These are phyloP conservation scores for Gracilaria domingensis DNA, from an alignment of 23 red algal genomes.

Conservation along the genomic window DNA sequence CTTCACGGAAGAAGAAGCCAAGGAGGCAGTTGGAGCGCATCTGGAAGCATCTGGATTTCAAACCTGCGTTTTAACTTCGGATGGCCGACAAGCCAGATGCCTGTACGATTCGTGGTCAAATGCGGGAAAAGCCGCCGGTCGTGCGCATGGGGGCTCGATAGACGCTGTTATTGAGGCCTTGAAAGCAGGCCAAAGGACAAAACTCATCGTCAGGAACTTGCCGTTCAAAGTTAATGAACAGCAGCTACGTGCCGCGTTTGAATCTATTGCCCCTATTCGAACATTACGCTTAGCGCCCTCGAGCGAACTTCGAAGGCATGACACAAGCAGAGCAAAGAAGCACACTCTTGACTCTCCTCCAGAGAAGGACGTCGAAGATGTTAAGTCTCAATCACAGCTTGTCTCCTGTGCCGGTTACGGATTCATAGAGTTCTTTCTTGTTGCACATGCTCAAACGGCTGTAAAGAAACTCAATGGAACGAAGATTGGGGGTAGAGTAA, in stretches of 20 bases:
- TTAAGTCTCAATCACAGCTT: neutral
- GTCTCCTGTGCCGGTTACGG: slow-evolving; percentile 70
- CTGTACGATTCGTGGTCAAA: slow-evolving; percentile 45
- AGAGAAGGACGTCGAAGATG: neutral
- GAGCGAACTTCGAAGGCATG: neutral
- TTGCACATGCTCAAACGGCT: slow-evolving; percentile 64
- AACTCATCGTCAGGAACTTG: slow-evolving; percentile 76
- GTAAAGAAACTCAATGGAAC: slow-evolving; percentile 65
- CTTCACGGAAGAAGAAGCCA: slow-evolving; percentile 18
- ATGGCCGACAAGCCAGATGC: slow-evolving; percentile 24
- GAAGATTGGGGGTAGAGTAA: slow-evolving; percentile 66
- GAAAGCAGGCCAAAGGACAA: slow-evolving; percentile 34
- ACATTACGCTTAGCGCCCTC: slow-evolving; percentile 35
- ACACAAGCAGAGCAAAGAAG: slow-evolving; percentile 31
- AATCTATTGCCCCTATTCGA: slow-evolving; percentile 35
- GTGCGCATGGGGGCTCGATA: slow-evolving; percentile 14
- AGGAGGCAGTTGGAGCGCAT: neutral
- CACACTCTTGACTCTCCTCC: neutral
- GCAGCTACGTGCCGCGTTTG: slow-evolving; percentile 33
- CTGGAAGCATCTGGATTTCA: slow-evolving; percentile 31
- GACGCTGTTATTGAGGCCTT: slow-evolving; percentile 71
- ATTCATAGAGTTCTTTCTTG: slow-evolving; percentile 86
- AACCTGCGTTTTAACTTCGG: neutral
- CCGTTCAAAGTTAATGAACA: slow-evolving; percentile 36
- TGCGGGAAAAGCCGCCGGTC: slow-evolving; percentile 37